A percentile compares a stretch with the other conserved stretches of the same genome.
Conservation (phyloP, 164 flowering plant genomes). For the Magnolia sinica region DNA sequence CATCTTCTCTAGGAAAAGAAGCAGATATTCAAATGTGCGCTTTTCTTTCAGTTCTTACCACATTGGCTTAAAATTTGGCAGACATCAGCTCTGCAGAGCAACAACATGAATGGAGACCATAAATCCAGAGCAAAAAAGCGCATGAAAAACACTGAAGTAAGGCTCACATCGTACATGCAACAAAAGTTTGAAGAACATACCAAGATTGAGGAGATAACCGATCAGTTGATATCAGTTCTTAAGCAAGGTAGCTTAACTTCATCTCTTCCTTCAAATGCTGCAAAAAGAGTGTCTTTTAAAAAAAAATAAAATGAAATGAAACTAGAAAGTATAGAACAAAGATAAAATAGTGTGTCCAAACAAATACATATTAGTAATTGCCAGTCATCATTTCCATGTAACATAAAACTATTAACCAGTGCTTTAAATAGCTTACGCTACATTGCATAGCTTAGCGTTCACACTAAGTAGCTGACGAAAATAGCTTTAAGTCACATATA, state of each 20-base stretch:
- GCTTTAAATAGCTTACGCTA: not conserved
- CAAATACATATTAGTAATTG: not conserved
- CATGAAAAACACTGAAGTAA: too few relatives aligned
- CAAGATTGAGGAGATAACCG: conserved; percentile 98
- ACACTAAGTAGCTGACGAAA: too few relatives aligned
- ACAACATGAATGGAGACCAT: not conserved
- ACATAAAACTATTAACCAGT: not conserved
- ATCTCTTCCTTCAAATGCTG: conserved; percentile 99
- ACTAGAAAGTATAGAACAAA: not conserved
- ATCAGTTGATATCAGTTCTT: conserved; percentile 82
- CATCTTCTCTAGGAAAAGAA: not conserved
- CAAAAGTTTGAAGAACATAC: conserved; percentile 32
- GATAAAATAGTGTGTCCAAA: not conserved
- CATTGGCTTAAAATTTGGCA: not conserved
- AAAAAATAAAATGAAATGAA: conserved; percentile 1
- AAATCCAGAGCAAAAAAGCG: not conserved
- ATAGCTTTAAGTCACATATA: too few relatives aligned
- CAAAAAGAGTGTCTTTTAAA: conserved; percentile 12
- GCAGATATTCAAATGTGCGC: not conserved
- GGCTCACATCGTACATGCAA: too few relatives aligned
- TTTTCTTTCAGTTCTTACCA: not conserved
- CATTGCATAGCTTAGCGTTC: not conserved
- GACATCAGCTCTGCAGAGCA: not conserved
- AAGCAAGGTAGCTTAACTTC: conserved; percentile 95
- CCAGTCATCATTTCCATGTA: not conserved